These are phyloP conservation scores for Entamoeba histolytica DNA, from an alignment of 208 protist species.

Conservation along the genomic window DNA sequence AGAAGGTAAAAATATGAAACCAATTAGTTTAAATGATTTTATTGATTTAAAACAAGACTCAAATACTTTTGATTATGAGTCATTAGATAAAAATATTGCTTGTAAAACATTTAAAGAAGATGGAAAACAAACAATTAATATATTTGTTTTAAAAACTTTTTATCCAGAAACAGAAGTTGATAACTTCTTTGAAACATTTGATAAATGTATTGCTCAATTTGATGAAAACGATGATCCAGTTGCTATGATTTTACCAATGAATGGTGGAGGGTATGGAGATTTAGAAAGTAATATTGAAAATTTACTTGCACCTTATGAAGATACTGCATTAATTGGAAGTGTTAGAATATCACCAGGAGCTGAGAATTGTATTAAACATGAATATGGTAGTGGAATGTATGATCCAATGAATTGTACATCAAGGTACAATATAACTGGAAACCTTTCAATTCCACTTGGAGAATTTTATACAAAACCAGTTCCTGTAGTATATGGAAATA, in stretches of 20 bases:
- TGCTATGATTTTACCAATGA: neutral
- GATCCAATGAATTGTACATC: neutral
- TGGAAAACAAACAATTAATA: neutral
- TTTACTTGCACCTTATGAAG: neutral
- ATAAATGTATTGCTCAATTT: neutral
- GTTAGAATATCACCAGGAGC: neutral
- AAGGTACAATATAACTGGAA: neutral
- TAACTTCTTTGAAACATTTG: neutral
- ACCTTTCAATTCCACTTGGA: neutral
- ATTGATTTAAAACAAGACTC: neutral
- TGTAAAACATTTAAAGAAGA: neutral
- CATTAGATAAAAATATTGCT: neutral
- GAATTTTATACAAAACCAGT: neutral
- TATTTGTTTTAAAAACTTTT: neutral
- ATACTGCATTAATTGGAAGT: neutral
- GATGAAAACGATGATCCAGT: neutral
- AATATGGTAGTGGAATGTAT: neutral
- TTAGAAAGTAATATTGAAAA: neutral
- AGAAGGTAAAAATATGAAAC: neutral
- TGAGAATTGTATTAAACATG: neutral
- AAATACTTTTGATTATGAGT: neutral
- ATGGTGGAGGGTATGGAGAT: neutral
- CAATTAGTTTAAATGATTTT: neutral
- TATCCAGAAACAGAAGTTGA: neutral
- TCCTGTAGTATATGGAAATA: neutral